Percentiles rank a stretch among this genome's conserved stretches.
These are phyloP conservation scores for Alternaria ethzedia DNA, from an alignment of 2,329 filamentous ascomycete genomes.

Conservation along the genomic window DNA sequence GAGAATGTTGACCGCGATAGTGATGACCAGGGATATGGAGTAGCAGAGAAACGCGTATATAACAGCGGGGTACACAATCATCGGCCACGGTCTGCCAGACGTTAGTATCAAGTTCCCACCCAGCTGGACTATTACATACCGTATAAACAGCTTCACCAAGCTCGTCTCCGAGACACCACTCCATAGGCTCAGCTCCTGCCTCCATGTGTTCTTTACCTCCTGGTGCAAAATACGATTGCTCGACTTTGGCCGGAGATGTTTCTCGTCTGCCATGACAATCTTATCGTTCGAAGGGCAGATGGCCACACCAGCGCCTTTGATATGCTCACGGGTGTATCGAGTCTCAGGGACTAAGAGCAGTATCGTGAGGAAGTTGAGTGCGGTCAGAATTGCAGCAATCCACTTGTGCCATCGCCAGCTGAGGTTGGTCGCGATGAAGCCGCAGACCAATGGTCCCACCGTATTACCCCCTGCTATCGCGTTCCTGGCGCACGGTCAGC, in stretches of 20 bases:
- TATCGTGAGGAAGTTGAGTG: slow-evolving; percentile 45
- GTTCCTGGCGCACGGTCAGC: slow-evolving; percentile 19
- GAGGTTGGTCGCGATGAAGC: slow-evolving; percentile 45
- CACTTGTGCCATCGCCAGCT: slow-evolving; percentile 50
- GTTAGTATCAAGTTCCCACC: neutral
- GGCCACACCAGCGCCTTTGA: neutral
- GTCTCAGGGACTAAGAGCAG: slow-evolving; percentile 49
- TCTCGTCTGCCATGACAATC: slow-evolving; percentile 8
- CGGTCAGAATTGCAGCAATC: slow-evolving; percentile 34
- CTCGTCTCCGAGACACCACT: slow-evolving; percentile 39
- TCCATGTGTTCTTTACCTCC: slow-evolving; percentile 42
- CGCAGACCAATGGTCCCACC: slow-evolving; percentile 49
- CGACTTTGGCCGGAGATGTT: neutral
- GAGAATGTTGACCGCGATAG: slow-evolving; percentile 50
- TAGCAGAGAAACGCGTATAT: slow-evolving; percentile 49
- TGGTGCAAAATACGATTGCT: slow-evolving; percentile 7
- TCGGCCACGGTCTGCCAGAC: slow-evolving; percentile 41
- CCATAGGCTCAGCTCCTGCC: slow-evolving; percentile 45
- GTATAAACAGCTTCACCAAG: slow-evolving; percentile 44
- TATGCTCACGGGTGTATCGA: slow-evolving; percentile 38
- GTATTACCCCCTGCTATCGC: slow-evolving; percentile 49
- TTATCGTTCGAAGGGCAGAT: slow-evolving; percentile 19
- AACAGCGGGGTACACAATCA: slow-evolving; percentile 48
- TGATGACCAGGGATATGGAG: slow-evolving; percentile 47
- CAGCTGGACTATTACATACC: slow-evolving; percentile 1